Percentiles rank a stretch among this genome's conserved stretches.
Conservation (phyloP, 192 early-diverging fungal species). For the Jimgerdemannia flammicorona region DNA sequence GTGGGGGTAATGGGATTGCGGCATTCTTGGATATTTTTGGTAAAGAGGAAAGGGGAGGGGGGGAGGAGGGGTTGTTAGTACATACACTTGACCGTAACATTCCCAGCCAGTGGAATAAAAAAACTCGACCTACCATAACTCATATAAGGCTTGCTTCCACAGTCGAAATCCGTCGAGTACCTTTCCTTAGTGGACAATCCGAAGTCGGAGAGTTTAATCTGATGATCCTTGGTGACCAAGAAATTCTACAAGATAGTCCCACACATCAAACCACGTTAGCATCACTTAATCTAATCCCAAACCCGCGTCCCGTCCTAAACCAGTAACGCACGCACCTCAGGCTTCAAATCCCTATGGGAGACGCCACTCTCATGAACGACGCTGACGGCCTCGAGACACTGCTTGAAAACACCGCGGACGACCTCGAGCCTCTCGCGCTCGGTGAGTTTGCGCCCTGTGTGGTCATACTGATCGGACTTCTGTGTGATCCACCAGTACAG, state of each 20-base stretch:
- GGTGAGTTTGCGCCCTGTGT: conserved; percentile 18
- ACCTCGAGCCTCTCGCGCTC: conserved; percentile 14
- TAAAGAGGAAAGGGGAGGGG: background rate
- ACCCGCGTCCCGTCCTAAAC: background rate
- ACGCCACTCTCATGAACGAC: conserved; percentile 73
- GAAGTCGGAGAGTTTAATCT: conserved; percentile 89
- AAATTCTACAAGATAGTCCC: conserved; percentile 5
- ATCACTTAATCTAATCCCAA: background rate
- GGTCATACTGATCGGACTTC: conserved; percentile 31
- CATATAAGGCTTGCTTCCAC: conserved; percentile 67
- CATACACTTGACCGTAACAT: background rate
- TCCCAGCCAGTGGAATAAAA: background rate
- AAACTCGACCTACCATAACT: conserved; percentile 23
- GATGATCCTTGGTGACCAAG: conserved; percentile 15
- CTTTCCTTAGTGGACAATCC: conserved; percentile 80
- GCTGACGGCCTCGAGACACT: conserved; percentile 65
- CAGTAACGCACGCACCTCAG: conserved; percentile 38
- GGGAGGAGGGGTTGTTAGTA: background rate
- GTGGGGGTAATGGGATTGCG: conserved; percentile 31
- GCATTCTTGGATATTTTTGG: conserved; percentile 35
- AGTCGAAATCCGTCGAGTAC: conserved; percentile 80
- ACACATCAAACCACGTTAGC: background rate
- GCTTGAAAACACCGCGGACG: conserved; percentile 5
- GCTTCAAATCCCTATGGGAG: conserved; percentile 91
- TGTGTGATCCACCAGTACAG: conserved; percentile 49